Conservation (phyloP, 2,329 filamentous ascomycete genomes). For the Xylariaceae sp. region DNA sequence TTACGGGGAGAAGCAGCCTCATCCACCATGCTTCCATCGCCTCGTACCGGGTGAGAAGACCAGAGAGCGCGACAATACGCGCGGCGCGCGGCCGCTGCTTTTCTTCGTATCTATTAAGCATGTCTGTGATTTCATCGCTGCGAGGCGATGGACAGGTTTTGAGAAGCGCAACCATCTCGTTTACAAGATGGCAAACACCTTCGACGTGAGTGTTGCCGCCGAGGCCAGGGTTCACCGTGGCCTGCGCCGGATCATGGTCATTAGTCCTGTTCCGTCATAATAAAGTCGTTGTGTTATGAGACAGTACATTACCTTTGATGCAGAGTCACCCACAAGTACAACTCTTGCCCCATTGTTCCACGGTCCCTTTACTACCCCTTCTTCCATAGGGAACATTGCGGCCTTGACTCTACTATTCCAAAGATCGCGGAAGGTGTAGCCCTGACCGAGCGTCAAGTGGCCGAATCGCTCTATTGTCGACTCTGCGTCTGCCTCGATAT, state of each 20-base stretch:
- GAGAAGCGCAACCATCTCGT: slow-evolving; percentile 14
- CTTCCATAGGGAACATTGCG: slow-evolving; percentile 21
- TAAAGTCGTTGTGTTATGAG: background rate
- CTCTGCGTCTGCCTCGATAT: slow-evolving; percentile 9
- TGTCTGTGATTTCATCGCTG: slow-evolving; percentile 9
- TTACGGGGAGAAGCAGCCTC: background rate
- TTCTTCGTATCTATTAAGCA: slow-evolving; percentile 17
- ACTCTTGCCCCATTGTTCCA: slow-evolving; percentile 22
- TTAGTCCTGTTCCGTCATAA: background rate
- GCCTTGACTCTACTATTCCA: slow-evolving; percentile 14
- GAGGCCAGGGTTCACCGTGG: slow-evolving; percentile 18
- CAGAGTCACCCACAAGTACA: slow-evolving; percentile 18
- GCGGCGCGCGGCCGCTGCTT: slow-evolving; percentile 16
- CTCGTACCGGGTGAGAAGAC: slow-evolving; percentile 16
- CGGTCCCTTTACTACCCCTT: slow-evolving; percentile 14
- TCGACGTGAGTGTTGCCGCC: slow-evolving; percentile 20
- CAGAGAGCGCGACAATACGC: slow-evolving; percentile 5
- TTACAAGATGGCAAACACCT: slow-evolving; percentile 15
- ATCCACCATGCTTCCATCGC: slow-evolving; percentile 19
- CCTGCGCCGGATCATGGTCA: background rate
- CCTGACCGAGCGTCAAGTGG: slow-evolving; percentile 1
- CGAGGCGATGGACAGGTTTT: slow-evolving; percentile 1
- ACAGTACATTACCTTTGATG: slow-evolving; percentile 11
- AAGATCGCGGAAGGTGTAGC: slow-evolving; percentile 17
- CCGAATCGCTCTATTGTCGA: slow-evolving; percentile 12